Conservation (phyloP, 2,329 filamentous ascomycete species). For the Aspergillus novofumigatus region DNA sequence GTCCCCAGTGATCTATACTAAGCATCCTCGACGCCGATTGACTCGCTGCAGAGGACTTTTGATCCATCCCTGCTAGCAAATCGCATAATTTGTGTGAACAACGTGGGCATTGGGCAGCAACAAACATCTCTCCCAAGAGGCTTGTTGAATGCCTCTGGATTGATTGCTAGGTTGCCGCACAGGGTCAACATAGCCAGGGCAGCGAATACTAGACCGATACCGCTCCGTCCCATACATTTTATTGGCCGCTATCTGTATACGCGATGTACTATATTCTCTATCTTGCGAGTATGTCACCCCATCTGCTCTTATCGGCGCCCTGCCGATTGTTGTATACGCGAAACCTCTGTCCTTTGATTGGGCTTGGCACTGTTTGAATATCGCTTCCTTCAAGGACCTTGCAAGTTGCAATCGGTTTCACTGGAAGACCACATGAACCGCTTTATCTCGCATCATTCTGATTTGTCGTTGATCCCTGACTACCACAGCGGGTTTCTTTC, state of each 20-base stretch:
- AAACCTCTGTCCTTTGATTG: not conserved
- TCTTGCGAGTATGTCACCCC: slow-evolving; percentile 63
- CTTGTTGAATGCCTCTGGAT: slow-evolving; percentile 12
- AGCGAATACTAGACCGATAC: slow-evolving; percentile 23
- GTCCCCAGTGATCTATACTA: slow-evolving; percentile 8
- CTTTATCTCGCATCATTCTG: not conserved
- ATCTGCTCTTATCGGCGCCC: slow-evolving; percentile 13
- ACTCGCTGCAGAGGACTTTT: slow-evolving; percentile 2
- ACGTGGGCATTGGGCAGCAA: slow-evolving; percentile 24
- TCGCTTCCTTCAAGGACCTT: not conserved
- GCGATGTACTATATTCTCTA: slow-evolving; percentile 57
- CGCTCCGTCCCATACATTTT: slow-evolving; percentile 13
- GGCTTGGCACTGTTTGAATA: not conserved
- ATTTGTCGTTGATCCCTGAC: not conserved
- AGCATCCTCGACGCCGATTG: slow-evolving; percentile 3
- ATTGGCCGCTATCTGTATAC: slow-evolving; percentile 17
- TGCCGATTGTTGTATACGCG: slow-evolving; percentile 1
- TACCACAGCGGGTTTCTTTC: not conserved
- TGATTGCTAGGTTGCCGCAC: slow-evolving; percentile 17
- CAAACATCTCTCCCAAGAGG: slow-evolving; percentile 11
- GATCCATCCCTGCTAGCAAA: slow-evolving; percentile 9
- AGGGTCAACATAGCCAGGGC: slow-evolving; percentile 15
- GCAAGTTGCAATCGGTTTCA: not conserved
- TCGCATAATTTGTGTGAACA: slow-evolving; percentile 11
- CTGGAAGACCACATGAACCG: not conserved